Evolutionary conservation across 345 rosid species (phyloP).

Genomic region (Capsella bursapastoris): DNA sequence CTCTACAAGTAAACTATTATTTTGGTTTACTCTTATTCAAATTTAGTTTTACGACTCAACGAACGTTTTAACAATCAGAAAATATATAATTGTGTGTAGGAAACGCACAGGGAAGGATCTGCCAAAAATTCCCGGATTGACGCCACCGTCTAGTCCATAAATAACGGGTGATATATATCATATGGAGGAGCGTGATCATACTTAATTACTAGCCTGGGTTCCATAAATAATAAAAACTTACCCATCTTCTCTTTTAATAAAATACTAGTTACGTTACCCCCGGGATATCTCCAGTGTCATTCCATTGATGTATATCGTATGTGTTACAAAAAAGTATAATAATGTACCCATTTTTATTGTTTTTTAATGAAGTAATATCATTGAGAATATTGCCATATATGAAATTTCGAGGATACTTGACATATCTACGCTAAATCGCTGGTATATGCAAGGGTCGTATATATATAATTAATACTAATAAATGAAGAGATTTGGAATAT

Average conservation of each 20-base stretch:
- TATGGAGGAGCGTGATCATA: slow-evolving; percentile 13
- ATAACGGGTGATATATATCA: slow-evolving; percentile 4
- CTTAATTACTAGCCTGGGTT: background rate
- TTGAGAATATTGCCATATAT: slow-evolving; percentile 10
- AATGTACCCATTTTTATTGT: background rate
- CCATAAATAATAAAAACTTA: slow-evolving; percentile 4
- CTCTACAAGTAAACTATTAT: slow-evolving; percentile 52
- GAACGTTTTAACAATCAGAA: background rate
- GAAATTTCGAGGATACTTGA: background rate
- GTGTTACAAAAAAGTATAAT: background rate
- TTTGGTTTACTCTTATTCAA: background rate
- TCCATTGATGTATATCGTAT: slow-evolving; percentile 7
- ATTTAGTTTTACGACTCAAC: background rate
- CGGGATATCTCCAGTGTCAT: slow-evolving; percentile 2
- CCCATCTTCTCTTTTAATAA: background rate
- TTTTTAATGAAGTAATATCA: slow-evolving; percentile 10
- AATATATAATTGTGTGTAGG: slow-evolving; percentile 21
- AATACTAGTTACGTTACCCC: background rate
- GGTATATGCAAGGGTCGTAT: background rate
- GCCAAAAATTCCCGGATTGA: slow-evolving; percentile 34
- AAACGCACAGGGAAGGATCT: slow-evolving; percentile 1
- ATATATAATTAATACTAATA: background rate
- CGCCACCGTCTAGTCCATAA: slow-evolving; percentile 18
- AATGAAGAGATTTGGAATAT: background rate
- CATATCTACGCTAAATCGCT: no score